These are phyloP conservation scores for Endocalyx cinctus DNA, from an alignment of 2,329 filamentous ascomycete species.

Conservation along the genomic window DNA sequence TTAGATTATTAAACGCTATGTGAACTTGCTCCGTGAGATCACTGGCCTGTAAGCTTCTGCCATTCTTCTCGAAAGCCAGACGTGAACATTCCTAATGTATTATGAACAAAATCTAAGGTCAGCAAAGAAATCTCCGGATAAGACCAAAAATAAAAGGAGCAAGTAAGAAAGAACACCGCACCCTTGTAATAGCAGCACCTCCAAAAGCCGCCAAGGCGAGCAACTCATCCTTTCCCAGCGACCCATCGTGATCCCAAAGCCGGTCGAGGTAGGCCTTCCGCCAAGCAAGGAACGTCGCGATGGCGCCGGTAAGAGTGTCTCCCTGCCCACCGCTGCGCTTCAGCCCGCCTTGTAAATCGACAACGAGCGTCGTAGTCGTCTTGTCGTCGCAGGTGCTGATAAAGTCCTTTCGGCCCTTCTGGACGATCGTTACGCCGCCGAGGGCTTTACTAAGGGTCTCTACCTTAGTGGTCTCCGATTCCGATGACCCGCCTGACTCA, in stretches of 20 bases:
- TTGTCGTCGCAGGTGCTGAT: no score
- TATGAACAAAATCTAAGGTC: no score
- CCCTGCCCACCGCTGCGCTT: slow-evolving; percentile 95
- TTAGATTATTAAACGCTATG: slow-evolving; percentile 70
- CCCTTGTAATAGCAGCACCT: slow-evolving; percentile 81
- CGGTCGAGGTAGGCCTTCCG: slow-evolving; percentile 79
- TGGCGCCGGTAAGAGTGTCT: slow-evolving; percentile 84
- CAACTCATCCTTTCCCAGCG: slow-evolving; percentile 52
- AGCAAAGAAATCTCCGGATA: not conserved
- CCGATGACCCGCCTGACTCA: no score
- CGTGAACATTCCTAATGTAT: slow-evolving; percentile 70
- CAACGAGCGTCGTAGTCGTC: slow-evolving; percentile 69
- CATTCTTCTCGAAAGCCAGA: slow-evolving; percentile 78
- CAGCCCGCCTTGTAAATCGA: slow-evolving; percentile 72
- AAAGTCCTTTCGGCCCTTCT: slow-evolving; percentile 80
- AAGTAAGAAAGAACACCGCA: slow-evolving; percentile 30
- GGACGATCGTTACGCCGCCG: slow-evolving; percentile 83
- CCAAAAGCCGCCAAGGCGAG: slow-evolving; percentile 79
- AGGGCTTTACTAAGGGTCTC: slow-evolving; percentile 68
- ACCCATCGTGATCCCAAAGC: slow-evolving; percentile 64
- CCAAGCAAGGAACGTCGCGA: slow-evolving; percentile 88
- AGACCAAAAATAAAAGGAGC: not conserved
- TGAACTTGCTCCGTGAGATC: slow-evolving; percentile 92
- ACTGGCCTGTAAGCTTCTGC: slow-evolving; percentile 84
- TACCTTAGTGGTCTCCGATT: slow-evolving; percentile 48